Evolutionary conservation across 257 asterid species (phyloP).

Genomic region (Haberlea rhodopensis): DNA sequence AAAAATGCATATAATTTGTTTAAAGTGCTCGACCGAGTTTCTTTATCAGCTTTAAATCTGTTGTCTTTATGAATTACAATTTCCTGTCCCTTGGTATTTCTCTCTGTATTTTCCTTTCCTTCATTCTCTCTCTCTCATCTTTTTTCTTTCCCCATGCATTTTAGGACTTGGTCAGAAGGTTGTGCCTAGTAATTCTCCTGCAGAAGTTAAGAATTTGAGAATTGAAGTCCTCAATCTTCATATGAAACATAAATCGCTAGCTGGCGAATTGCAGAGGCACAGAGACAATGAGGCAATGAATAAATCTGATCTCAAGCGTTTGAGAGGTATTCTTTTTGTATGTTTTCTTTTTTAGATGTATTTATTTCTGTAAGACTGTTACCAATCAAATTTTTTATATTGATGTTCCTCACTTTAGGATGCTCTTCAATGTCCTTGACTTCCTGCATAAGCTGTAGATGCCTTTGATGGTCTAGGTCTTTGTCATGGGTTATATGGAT

Average conservation of each 20-base stretch:
- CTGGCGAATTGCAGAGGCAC: conserved; percentile 68
- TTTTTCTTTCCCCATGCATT: conserved; percentile 24
- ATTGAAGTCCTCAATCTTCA: conserved; percentile 55
- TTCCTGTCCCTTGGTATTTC: not conserved
- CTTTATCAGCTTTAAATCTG: conserved; percentile 15
- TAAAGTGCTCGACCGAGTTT: not conserved
- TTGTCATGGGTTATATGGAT: not conserved
- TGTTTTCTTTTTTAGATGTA: not conserved
- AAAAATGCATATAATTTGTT: conserved; percentile 12
- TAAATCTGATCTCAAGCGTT: conserved; percentile 60
- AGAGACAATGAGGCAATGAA: conserved; percentile 76
- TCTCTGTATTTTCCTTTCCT: too few species aligned
- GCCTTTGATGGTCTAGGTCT: conserved; percentile 1
- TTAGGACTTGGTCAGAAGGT: conserved; percentile 57
- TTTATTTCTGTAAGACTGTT: not conserved
- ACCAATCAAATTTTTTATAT: conserved; percentile 13
- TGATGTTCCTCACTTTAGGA: not conserved
- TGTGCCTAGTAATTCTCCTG: conserved; percentile 48
- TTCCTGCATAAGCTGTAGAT: conserved; percentile 19
- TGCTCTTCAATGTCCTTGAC: conserved; percentile 13
- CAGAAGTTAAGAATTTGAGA: conserved; percentile 61
- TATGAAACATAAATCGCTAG: conserved; percentile 67
- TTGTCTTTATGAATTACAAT: not conserved
- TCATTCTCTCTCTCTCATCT: conserved; percentile 18
- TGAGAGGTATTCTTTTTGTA: conserved; percentile 54